Conservation (phyloP, 1,284 basidiomycete genomes). For the Violaceomyces palustris region DNA sequence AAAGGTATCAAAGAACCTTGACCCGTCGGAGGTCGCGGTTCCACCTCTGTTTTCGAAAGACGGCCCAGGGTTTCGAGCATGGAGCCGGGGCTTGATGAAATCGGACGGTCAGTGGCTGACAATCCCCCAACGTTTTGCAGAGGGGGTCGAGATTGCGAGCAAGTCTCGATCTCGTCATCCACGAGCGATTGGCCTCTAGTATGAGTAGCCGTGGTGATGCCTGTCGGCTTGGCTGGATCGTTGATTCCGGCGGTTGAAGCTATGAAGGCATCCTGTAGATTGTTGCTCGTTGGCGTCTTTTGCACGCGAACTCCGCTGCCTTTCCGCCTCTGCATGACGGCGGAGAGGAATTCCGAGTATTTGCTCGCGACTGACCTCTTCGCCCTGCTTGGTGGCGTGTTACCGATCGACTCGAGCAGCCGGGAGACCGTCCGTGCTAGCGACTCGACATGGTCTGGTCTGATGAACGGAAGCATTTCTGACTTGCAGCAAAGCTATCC, state of each 20-base stretch:
- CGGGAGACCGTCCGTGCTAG: neutral
- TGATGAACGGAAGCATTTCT: neutral
- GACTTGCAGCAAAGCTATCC: conserved; percentile 5
- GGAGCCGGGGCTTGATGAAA: no score
- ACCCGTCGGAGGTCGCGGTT: no score
- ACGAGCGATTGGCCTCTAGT: neutral
- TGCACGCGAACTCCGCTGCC: neutral
- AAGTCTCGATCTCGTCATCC: no score
- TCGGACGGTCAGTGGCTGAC: no score
- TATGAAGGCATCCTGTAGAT: neutral
- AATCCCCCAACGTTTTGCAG: no score
- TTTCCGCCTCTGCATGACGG: conserved; percentile 4
- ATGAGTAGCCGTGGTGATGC: neutral
- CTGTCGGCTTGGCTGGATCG: neutral
- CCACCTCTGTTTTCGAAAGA: no score
- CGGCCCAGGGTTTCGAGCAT: no score
- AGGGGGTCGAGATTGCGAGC: no score
- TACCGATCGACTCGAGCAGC: conserved; percentile 7
- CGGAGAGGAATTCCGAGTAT: conserved; percentile 13
- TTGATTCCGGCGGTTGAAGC: neutral
- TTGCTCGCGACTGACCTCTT: conserved; percentile 7
- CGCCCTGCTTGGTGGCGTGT: neutral
- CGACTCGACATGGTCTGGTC: neutral
- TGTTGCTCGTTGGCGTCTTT: neutral
- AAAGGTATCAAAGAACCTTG: no score